phyloP scores from a whole-genome alignment of 192 early-diverging fungal genomes.

The Entomortierella chlamydospora region DNA sequence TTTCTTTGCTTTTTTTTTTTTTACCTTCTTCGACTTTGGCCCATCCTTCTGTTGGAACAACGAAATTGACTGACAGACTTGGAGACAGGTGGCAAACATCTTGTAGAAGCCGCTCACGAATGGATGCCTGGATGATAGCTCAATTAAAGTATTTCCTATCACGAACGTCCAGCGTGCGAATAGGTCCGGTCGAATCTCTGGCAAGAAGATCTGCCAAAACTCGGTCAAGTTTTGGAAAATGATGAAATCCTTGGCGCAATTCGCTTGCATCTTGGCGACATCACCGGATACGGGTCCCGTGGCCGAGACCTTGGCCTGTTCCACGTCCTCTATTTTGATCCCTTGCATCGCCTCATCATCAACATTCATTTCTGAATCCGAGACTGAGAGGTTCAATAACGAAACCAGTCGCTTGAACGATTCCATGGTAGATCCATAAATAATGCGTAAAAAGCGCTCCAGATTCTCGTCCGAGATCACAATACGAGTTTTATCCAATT shows the following conservation, averaged over 20 bases:
- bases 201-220: constrained; percentile 67
- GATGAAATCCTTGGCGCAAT: constrained; percentile 71
- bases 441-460: constrained; percentile 12
- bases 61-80: constrained; percentile 53
- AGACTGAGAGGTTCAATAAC: constrained; percentile 46
- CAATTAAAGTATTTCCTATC: constrained; percentile 62
- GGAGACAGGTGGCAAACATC: constrained; percentile 63
- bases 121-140: constrained; percentile 65
- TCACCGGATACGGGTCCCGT: constrained; percentile 57
- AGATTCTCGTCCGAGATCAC: constrained; percentile 18
- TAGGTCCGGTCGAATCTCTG: constrained; percentile 46
- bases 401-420: constrained; percentile 39
- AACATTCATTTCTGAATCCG: constrained; percentile 42
- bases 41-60: constrained; percentile 34
- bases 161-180: constrained; percentile 72
- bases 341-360: constrained; percentile 51
- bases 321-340: not conserved
- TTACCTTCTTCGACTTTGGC: not conserved
- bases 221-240: constrained; percentile 78
- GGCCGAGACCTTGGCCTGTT: not conserved
- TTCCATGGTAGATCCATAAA: constrained; percentile 43
- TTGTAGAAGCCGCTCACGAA: constrained; percentile 83
- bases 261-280: constrained; percentile 60
- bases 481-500: constrained; percentile 15
- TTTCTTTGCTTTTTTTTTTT: no score